A percentile compares a stretch with the other conserved stretches of the same genome.
Conservation (phyloP, 2,329 filamentous ascomycete species). For the Diaporthe velutina region DNA sequence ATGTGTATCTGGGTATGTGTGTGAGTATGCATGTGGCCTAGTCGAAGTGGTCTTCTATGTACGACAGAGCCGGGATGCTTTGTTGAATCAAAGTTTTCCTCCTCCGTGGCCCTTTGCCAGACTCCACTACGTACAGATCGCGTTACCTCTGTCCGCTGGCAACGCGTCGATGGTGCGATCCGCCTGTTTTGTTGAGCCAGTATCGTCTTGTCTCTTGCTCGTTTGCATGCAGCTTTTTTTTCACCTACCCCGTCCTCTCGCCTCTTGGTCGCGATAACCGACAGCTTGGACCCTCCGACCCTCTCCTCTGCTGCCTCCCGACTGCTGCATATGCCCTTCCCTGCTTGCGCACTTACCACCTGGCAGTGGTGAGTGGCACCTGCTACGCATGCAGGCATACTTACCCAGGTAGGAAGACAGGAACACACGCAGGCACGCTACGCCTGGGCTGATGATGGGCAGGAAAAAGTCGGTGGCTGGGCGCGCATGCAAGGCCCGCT, state of each 20-base stretch:
- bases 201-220: neutral
- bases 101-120: neutral
- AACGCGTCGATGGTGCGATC: slow-evolving; percentile 28
- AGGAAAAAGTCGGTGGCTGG: slow-evolving; percentile 40
- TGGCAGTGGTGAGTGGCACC: slow-evolving; percentile 8
- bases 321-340: slow-evolving; percentile 6
- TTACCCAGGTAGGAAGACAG: neutral
- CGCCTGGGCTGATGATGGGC: slow-evolving; percentile 20
- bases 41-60: neutral
- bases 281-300: slow-evolving; percentile 22
- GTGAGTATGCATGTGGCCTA: neutral
- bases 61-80: slow-evolving; percentile 15
- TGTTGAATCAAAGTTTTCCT: slow-evolving; percentile 30
- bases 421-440: slow-evolving; percentile 10
- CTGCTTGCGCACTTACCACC: slow-evolving; percentile 12
- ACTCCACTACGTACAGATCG: slow-evolving; percentile 26
- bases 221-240: slow-evolving; percentile 19
- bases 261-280: slow-evolving; percentile 33
- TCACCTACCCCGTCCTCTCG: neutral
- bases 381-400: neutral
- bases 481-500: slow-evolving; percentile 39
- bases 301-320: slow-evolving; percentile 21
- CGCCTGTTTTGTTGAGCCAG: slow-evolving; percentile 11
- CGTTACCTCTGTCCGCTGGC: slow-evolving; percentile 30
- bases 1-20: neutral